A percentile compares a stretch with the other conserved stretches of the same genome.
Evolutionary conservation across 257 asterid species (phyloP).

Genomic region (Parsonsia alboflavescens): DNA sequence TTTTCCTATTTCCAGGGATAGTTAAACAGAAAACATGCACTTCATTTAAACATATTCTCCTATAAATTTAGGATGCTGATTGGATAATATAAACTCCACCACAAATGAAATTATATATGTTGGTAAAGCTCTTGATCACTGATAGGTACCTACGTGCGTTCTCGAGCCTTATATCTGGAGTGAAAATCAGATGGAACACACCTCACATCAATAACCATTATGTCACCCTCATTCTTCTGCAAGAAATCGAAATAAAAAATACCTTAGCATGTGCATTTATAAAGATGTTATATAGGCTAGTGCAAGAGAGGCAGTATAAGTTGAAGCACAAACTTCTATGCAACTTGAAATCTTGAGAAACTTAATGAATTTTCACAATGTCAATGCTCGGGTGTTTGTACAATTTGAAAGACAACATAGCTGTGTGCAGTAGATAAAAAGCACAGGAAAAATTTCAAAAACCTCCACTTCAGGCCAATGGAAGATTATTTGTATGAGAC

Average conservation of each 20-base stretch:
- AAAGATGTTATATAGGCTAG: not conserved
- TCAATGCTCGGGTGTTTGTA: not conserved
- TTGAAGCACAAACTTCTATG: not conserved
- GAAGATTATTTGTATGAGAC: not conserved
- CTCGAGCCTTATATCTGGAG: constrained; percentile 80
- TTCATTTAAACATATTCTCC: not conserved
- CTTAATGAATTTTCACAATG: not conserved
- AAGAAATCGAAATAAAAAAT: constrained; percentile 25
- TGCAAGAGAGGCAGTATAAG: not conserved
- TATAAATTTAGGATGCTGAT: not conserved
- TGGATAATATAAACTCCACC: not conserved
- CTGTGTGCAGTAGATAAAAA: not conserved
- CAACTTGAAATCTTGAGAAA: not conserved
- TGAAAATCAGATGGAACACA: constrained; percentile 85
- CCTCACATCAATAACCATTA: constrained; percentile 66
- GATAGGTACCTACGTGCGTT: constrained; percentile 88
- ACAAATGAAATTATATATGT: not conserved
- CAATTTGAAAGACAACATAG: not conserved
- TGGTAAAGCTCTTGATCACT: constrained; percentile 11
- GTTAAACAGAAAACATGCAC: not conserved
- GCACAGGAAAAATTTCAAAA: not conserved
- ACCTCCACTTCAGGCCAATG: not conserved
- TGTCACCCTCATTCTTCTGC: constrained; percentile 87
- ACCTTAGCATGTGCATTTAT: constrained; percentile 14
- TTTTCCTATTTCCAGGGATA: not conserved